Conservation (phyloP, 2,329 filamentous ascomycete species). For the Apiospora kogelbergensis region DNA sequence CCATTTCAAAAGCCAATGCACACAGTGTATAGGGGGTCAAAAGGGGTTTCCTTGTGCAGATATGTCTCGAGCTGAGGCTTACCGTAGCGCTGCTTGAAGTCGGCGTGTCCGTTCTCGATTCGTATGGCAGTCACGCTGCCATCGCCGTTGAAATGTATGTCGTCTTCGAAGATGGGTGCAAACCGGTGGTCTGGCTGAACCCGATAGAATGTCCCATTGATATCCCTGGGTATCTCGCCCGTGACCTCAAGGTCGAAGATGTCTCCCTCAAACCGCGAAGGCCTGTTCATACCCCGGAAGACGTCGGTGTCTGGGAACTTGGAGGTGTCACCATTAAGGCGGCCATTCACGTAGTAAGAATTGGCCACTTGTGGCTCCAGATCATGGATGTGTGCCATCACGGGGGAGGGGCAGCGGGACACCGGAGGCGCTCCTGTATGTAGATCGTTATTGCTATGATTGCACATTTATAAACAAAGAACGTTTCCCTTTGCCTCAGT, state of each 20-base stretch:
- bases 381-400: slow-evolving; percentile 37
- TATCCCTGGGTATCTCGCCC: slow-evolving; percentile 42
- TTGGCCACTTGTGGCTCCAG: slow-evolving; percentile 31
- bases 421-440: neutral
- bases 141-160: slow-evolving; percentile 39
- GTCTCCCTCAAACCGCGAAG: slow-evolving; percentile 40
- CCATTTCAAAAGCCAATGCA: neutral
- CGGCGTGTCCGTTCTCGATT: slow-evolving; percentile 39
- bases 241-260: slow-evolving; percentile 40
- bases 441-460: neutral
- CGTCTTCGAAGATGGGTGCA: slow-evolving; percentile 54
- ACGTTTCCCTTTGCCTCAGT: neutral
- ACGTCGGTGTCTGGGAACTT: slow-evolving; percentile 34
- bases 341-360: slow-evolving; percentile 32
- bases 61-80: neutral
- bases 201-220: slow-evolving; percentile 48
- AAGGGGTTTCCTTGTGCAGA: neutral
- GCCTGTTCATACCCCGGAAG: slow-evolving; percentile 38
- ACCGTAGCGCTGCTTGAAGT: slow-evolving; percentile 41
- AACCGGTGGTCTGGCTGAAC: slow-evolving; percentile 54
- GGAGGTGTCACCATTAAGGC: slow-evolving; percentile 23
- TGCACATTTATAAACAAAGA: neutral
- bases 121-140: slow-evolving; percentile 41
- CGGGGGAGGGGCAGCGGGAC: neutral
- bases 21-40: neutral